phyloP scores from a whole-genome alignment of 2,329 filamentous ascomycete species.

The Verruconis gallopava region DNA sequence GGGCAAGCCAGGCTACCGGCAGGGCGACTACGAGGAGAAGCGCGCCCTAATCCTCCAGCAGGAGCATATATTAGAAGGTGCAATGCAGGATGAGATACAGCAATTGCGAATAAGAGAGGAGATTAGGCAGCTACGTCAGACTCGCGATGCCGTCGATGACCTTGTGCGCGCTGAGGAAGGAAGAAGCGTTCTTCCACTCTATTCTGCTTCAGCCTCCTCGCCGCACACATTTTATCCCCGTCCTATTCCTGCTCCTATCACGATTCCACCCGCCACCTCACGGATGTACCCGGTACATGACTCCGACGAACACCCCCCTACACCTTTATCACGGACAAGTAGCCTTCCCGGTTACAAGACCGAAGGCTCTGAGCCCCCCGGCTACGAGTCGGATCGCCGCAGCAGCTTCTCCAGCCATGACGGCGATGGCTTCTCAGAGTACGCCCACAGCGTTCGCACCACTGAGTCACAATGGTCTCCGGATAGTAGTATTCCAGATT shows the following conservation, averaged over 20 bases:
- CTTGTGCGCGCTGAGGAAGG: constrained; percentile 31
- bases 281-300: constrained; percentile 20
- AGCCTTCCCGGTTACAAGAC: constrained; percentile 34
- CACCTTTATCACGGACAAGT: constrained; percentile 21
- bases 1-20: constrained; percentile 19
- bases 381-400: constrained; percentile 12
- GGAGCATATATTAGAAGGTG: constrained; percentile 32
- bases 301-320: constrained; percentile 12
- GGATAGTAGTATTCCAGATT: constrained; percentile 8
- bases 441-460: constrained; percentile 12
- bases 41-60: constrained; percentile 33
- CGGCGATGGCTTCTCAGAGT: constrained; percentile 2
- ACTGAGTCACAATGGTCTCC: constrained; percentile 8
- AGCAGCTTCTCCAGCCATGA: constrained; percentile 8
- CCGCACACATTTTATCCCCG: constrained; percentile 16
- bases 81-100: constrained; percentile 36
- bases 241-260: constrained; percentile 14
- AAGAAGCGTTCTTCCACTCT: constrained; percentile 11
- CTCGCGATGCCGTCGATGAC: constrained; percentile 39
- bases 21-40: constrained; percentile 39
- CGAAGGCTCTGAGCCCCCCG: constrained; percentile 16
- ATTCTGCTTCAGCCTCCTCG: constrained; percentile 1
- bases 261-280: constrained; percentile 12
- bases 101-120: constrained; percentile 38
- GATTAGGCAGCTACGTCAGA: constrained; percentile 38